Conservation (phyloP, 805 yeast species). For the Metschnikowia dekortorum region DNA sequence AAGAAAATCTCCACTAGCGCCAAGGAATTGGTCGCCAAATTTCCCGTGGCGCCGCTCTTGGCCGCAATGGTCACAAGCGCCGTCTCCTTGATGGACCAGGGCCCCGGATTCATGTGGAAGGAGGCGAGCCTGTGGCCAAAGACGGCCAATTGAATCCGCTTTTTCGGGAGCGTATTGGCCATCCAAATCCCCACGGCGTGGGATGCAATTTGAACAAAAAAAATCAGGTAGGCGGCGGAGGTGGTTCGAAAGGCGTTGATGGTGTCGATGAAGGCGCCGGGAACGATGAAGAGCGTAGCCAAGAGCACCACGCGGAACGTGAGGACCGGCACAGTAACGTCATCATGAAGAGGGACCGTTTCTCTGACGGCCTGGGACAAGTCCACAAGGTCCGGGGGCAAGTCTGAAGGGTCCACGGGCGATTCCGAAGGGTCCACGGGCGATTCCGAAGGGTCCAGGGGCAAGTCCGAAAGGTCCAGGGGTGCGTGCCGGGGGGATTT, state of each 20-base stretch:
- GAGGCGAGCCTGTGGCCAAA: slow-evolving; percentile 6
- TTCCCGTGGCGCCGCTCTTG: slow-evolving; percentile 50
- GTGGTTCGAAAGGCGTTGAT: slow-evolving; percentile 42
- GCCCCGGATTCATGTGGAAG: slow-evolving; percentile 46
- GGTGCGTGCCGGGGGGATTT: slow-evolving; percentile 1
- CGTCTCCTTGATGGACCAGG: slow-evolving; percentile 53
- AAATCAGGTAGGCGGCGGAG: slow-evolving; percentile 47
- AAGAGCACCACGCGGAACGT: slow-evolving; percentile 35
- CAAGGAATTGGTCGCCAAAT: slow-evolving; percentile 44
- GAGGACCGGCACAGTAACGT: slow-evolving; percentile 33
- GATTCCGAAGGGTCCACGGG: slow-evolving; percentile 21
- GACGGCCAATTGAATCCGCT: slow-evolving; percentile 16
- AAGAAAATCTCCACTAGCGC: slow-evolving; percentile 46
- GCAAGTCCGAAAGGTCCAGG: slow-evolving; percentile 20
- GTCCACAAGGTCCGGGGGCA: too few relatives aligned
- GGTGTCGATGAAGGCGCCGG: slow-evolving; percentile 41
- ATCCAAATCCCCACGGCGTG: slow-evolving; percentile 47
- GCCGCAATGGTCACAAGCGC: slow-evolving; percentile 50
- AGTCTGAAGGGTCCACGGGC: too few relatives aligned
- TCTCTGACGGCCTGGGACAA: slow-evolving; percentile 33
- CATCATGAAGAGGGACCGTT: slow-evolving; percentile 36
- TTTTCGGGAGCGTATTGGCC: slow-evolving; percentile 38
- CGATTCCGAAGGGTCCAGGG: slow-evolving; percentile 20
- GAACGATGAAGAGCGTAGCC: slow-evolving; percentile 31
- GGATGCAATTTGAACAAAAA: slow-evolving; percentile 48